Base-by-base conservation (phyloP, 192 early-diverging fungal genomes). In the Thamnidium elegans region DNA sequence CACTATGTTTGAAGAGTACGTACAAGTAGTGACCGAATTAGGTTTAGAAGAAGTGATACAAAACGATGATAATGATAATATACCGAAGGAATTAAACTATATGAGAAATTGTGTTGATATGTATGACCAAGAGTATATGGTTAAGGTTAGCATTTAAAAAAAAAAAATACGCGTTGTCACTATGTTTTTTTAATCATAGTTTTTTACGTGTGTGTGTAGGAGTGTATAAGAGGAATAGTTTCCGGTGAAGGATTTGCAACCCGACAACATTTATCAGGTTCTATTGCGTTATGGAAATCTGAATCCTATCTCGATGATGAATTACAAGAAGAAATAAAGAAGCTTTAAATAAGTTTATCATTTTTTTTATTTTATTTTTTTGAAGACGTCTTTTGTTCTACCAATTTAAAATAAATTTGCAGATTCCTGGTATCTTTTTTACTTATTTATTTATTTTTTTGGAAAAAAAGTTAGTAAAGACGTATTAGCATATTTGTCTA, bases 291-390 rank as follows among this genome's bases (percentile, higher is more conserved):
- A 17, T 67, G 65, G 65, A 50, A 58, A 21, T 20, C 55, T 17
- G 65, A 67, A 42, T 45, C 55, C 42, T 67, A 67, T 52, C 31
- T 63, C 9, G 62, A 63, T 15, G 62, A 63, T 7, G 62, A 63
- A 7, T 31, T 50, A 20, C 21, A 30, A 43, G 14, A 58, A 52
- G n/a, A 51, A 59, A 20, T 55, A 46, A 50, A 54, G 39, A 47
- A 42, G 7, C 54, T 55, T 39, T 26, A 46, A 9, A 26, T 26
- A 26, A 26, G 26, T 3, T 26, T 3, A 26, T 2, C 26, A 26
- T 26, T 26, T 26, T 26, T 0, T 46, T 39, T 44, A 51, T 32
- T n/a, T 44, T 21, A 4, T 51, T 46, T 15, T 6, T 55, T 7
- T 36, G 7, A 36, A 4, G 3, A 36, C 9, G 11, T 19, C 30